These are phyloP conservation scores for Claviceps arundinis DNA, from an alignment of 2,329 filamentous ascomycete species.

Conservation along the genomic window DNA sequence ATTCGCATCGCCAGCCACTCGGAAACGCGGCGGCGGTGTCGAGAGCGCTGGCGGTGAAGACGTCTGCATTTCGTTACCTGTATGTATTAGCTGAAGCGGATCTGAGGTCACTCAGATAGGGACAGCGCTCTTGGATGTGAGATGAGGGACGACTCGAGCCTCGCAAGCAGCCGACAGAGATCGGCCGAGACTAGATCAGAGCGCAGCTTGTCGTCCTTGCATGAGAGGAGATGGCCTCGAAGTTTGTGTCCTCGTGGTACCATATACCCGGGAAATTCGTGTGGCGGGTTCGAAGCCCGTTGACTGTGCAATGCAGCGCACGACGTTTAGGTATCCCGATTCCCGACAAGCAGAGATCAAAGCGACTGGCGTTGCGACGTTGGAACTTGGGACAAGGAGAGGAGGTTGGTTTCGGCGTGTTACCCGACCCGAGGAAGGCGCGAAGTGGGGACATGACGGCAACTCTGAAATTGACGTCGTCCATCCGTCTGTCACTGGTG, in stretches of 20 bases:
- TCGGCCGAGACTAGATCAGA: not conserved
- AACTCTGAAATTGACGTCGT: not conserved
- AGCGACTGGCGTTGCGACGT: not conserved
- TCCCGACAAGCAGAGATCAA: not conserved
- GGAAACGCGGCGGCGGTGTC: slow-evolving; percentile 1
- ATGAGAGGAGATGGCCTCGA: not conserved
- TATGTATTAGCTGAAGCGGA: not conserved
- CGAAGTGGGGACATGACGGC: not conserved
- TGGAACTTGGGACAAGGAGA: not conserved
- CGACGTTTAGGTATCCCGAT: not conserved
- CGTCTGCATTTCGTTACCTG: not conserved
- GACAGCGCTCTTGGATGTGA: not conserved
- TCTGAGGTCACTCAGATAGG: not conserved
- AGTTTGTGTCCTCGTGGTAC: not conserved
- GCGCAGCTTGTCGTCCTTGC: not conserved
- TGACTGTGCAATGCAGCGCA: not conserved
- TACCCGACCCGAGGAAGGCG: not conserved
- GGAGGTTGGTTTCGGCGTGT: not conserved
- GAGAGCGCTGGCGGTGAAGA: not conserved
- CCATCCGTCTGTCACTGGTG: not conserved
- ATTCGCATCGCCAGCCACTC: slow-evolving; percentile 8
- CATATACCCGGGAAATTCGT: not conserved
- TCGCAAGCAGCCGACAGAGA: not conserved
- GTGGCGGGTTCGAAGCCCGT: not conserved
- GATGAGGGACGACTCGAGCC: not conserved